These are phyloP conservation scores for Rhynchosporium agropyri DNA, from an alignment of 2,329 filamentous ascomycete species.

Conservation along the genomic window DNA sequence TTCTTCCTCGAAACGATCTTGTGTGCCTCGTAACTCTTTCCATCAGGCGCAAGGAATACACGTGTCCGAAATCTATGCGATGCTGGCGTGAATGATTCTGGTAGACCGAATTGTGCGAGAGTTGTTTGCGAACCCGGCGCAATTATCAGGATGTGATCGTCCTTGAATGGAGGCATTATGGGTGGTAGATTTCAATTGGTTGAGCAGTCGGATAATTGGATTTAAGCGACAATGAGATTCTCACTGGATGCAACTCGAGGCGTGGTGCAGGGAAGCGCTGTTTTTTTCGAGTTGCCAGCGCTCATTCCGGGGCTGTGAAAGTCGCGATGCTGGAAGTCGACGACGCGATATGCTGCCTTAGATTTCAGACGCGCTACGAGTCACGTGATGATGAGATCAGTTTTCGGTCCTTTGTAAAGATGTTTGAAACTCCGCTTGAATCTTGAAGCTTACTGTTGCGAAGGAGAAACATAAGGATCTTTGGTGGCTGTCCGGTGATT, in stretches of 20 bases:
- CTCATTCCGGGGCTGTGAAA: not conserved
- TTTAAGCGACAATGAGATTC: conserved; percentile 1
- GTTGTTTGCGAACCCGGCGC: conserved; percentile 47
- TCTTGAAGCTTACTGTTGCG: too few species aligned
- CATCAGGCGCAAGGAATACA: conserved; percentile 83
- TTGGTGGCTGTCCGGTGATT: too few species aligned
- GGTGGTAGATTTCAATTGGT: not conserved
- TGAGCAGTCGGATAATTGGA: not conserved
- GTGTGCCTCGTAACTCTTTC: conserved; percentile 79
- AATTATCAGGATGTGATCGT: conserved; percentile 46
- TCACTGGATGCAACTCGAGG: not conserved
- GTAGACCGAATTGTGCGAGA: conserved; percentile 42
- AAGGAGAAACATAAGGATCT: too few species aligned
- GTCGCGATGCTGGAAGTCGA: not conserved
- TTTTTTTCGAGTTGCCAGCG: not conserved
- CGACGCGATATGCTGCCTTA: not conserved
- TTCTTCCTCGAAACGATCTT: conserved; percentile 71
- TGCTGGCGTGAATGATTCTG: conserved; percentile 72
- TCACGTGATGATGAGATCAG: too few species aligned
- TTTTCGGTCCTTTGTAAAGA: too few species aligned
- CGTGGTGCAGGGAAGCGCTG: not conserved
- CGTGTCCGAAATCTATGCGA: conserved; percentile 83
- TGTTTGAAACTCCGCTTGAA: too few species aligned
- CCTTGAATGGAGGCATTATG: conserved; percentile 41
- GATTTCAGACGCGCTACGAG: not conserved